Evolutionary conservation across 495 filamentous ascomycete species (phyloP).

Genomic region (Neurospora pannonica): DNA sequence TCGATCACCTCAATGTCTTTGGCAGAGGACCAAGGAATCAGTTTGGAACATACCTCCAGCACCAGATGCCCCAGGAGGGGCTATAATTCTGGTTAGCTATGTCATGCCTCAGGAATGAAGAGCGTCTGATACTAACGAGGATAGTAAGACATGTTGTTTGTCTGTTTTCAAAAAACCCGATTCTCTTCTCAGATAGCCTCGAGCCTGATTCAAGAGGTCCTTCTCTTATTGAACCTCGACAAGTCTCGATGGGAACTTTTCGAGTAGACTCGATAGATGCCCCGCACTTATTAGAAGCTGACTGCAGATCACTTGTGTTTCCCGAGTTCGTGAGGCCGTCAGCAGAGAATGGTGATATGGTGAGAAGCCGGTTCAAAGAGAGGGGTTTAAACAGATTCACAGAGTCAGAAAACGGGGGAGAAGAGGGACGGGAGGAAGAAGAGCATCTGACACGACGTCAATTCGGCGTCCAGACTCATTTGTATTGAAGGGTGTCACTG

Average conservation of each 20-base stretch:
- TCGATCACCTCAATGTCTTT: neutral
- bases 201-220: neutral
- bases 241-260: neutral
- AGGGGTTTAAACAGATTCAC: neutral
- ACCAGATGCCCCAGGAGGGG: conserved; percentile 16
- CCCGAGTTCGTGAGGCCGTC: neutral
- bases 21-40: neutral
- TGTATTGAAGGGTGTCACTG: neutral
- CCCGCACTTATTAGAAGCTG: neutral
- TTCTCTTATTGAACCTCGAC: neutral
- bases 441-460: neutral
- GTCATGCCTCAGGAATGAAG: neutral
- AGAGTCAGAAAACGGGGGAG: neutral
- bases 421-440: neutral
- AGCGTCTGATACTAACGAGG: conserved; percentile 18
- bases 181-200: neutral
- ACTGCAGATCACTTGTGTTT: neutral
- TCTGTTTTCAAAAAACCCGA: neutral
- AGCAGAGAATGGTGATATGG: neutral
- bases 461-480: neutral
- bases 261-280: neutral
- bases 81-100: conserved; percentile 2
- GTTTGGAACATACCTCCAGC: conserved; percentile 15
- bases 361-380: neutral
- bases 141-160: conserved; percentile 23